A percentile compares a stretch with the other conserved stretches of the same genome.
These are phyloP conservation scores for Russula earlei DNA, from an alignment of 768 basidiomycete genomes.

Conservation along the genomic window DNA sequence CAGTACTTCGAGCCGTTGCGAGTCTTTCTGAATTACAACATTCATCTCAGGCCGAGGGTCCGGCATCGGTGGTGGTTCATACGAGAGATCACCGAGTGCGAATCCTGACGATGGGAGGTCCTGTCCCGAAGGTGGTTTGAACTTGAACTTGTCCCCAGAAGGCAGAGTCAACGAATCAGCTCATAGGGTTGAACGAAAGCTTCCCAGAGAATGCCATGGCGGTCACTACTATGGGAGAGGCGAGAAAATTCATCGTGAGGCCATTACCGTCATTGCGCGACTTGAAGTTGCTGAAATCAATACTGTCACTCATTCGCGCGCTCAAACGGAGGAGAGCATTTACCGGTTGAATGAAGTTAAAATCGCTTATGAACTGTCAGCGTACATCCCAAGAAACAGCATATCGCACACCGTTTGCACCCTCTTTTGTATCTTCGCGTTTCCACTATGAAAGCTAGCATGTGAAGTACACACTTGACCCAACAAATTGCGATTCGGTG, in stretches of 20 bases:
- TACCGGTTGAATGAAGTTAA: slow-evolving; percentile 93
- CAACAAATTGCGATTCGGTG: slow-evolving; percentile 1
- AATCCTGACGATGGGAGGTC: slow-evolving; percentile 82
- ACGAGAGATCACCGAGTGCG: slow-evolving; percentile 58
- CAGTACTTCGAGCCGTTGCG: slow-evolving; percentile 78
- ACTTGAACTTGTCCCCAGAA: slow-evolving; percentile 73
- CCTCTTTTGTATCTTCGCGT: slow-evolving; percentile 73
- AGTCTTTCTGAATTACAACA: slow-evolving; percentile 67
- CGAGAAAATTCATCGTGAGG: slow-evolving; percentile 94
- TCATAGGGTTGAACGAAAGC: slow-evolving; percentile 88
- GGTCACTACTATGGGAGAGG: slow-evolving; percentile 93
- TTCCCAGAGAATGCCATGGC: slow-evolving; percentile 95
- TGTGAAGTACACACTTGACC: not conserved
- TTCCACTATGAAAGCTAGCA: slow-evolving; percentile 61
- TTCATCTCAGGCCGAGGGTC: slow-evolving; percentile 65
- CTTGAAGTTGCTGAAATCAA: slow-evolving; percentile 57
- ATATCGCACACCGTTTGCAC: slow-evolving; percentile 68
- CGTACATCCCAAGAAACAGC: slow-evolving; percentile 1
- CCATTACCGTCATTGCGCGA: slow-evolving; percentile 95
- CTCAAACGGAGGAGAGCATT: slow-evolving; percentile 17
- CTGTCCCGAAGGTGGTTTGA: slow-evolving; percentile 74
- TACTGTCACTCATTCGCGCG: not conserved
- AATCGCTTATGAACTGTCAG: slow-evolving; percentile 49
- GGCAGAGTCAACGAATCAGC: slow-evolving; percentile 58
- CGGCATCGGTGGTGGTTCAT: slow-evolving; percentile 70